phyloP scores from a whole-genome alignment of 176 grass and related monocot genomes.

The Microstegium vimineum region DNA sequence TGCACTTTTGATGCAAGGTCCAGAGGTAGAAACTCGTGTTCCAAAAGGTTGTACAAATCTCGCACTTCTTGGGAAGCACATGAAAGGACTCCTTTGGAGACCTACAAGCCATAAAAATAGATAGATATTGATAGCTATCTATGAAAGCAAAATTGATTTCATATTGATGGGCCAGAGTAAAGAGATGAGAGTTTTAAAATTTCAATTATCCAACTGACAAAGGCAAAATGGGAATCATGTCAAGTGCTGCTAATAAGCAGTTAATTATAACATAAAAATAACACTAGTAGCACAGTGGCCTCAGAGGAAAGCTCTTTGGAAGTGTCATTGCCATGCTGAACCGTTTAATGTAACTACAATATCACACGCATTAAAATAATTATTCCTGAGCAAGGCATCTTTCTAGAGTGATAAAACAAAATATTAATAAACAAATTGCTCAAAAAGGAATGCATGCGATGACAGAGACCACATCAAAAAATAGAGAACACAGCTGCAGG shows the following conservation, averaged over 20 bases:
- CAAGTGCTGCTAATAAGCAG: background rate
- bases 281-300: background rate
- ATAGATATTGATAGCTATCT: background rate
- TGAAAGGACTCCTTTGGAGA: constrained; percentile 78
- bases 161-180: background rate
- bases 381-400: background rate
- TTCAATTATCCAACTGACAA: background rate
- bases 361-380: background rate
- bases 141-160: background rate
- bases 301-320: background rate
- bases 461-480: background rate
- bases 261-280: background rate
- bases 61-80: constrained; percentile 98
- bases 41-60: constrained; percentile 88
- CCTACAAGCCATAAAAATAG: constrained; percentile 24
- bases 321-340: background rate
- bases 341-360: background rate
- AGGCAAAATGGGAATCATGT: background rate
- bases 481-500: background rate
- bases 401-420: background rate
- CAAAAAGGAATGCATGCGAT: background rate
- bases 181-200: background rate
- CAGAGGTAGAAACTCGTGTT: constrained; percentile 77
- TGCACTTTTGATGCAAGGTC: constrained; percentile 79
- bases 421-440: background rate